These are phyloP conservation scores for Boletus subparvulus DNA, from an alignment of 768 basidiomycete genomes.

Conservation along the genomic window DNA sequence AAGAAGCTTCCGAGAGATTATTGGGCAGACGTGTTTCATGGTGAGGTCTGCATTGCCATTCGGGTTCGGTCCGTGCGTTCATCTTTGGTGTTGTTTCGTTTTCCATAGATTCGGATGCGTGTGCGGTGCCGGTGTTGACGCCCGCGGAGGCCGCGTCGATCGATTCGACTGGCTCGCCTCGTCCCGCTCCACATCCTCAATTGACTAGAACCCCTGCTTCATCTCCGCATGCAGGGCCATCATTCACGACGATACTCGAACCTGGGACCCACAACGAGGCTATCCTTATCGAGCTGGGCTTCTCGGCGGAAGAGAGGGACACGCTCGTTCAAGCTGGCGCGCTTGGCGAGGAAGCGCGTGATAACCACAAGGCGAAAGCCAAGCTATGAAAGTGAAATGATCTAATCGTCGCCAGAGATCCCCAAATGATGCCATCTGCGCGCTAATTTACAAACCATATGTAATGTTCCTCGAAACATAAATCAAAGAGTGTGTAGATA, in stretches of 20 bases:
- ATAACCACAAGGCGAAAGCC: slow-evolving; percentile 18
- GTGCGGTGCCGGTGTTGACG: slow-evolving; percentile 65
- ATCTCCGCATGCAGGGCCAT: slow-evolving; percentile 3
- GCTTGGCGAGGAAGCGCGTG: slow-evolving; percentile 38
- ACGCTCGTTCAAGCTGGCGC: slow-evolving; percentile 48
- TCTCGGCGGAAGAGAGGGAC: slow-evolving; percentile 41
- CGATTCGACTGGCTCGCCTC: slow-evolving; percentile 34
- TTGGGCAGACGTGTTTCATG: slow-evolving; percentile 68
- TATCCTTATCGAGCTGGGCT: slow-evolving; percentile 52
- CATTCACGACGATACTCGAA: slow-evolving; percentile 26
- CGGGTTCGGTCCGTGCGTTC: not conserved
- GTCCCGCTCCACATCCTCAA: slow-evolving; percentile 56
- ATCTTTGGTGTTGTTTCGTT: too few relatives aligned
- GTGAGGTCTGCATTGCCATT: slow-evolving; percentile 31
- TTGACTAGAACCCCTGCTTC: slow-evolving; percentile 37
- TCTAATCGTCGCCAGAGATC: not conserved
- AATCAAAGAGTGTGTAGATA: not conserved
- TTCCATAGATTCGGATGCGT: slow-evolving; percentile 63
- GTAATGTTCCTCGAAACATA: not conserved
- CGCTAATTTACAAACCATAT: slow-evolving; percentile 9
- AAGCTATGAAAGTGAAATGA: slow-evolving; percentile 23
- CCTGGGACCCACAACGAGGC: slow-evolving; percentile 57
- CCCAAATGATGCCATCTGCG: not conserved
- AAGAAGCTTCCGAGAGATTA: slow-evolving; percentile 56
- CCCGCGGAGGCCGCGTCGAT: slow-evolving; percentile 57